These are phyloP conservation scores for Gymnopilus dilepis DNA, from an alignment of 768 basidiomycete species.

Conservation along the genomic window DNA sequence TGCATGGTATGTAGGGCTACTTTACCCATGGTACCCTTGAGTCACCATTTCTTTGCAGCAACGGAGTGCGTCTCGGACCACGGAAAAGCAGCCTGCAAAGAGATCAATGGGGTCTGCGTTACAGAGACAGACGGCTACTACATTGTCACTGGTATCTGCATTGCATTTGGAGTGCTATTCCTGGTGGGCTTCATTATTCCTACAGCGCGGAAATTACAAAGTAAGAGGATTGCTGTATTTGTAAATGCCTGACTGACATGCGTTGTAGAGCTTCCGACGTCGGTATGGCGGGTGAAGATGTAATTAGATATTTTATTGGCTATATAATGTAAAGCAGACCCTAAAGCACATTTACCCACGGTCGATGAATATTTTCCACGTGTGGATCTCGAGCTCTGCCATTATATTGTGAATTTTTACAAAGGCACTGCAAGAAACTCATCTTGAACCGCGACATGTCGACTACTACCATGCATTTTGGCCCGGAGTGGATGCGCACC, in stretches of 20 bases:
- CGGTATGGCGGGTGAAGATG: constrained; percentile 73
- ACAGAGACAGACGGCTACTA: constrained; percentile 94
- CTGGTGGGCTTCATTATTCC: constrained; percentile 82
- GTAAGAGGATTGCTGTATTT: constrained; percentile 47
- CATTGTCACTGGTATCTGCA: constrained; percentile 78
- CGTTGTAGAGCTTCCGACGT: constrained; percentile 62
- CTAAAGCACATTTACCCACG: constrained; percentile 42
- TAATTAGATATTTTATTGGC: constrained; percentile 4
- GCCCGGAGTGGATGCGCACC: constrained; percentile 91
- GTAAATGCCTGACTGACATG: constrained; percentile 11
- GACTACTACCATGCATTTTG: constrained; percentile 84
- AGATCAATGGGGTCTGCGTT: constrained; percentile 79
- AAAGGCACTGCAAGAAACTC: constrained; percentile 31
- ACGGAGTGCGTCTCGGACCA: constrained; percentile 92
- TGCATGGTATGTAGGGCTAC: constrained; percentile 50
- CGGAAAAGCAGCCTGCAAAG: constrained; percentile 79
- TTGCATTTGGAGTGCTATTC: constrained; percentile 74
- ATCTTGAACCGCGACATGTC: constrained; percentile 43
- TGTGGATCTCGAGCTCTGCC: constrained; percentile 35
- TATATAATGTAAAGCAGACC: constrained; percentile 36
- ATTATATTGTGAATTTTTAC: constrained; percentile 40
- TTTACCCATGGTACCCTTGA: not conserved
- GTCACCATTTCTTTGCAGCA: constrained; percentile 44
- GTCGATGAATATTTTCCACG: constrained; percentile 44
- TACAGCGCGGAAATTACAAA: constrained; percentile 84